These are phyloP conservation scores for Vanderwaltozyma tropicalis DNA, from an alignment of 805 yeast genomes.

Conservation along the genomic window DNA sequence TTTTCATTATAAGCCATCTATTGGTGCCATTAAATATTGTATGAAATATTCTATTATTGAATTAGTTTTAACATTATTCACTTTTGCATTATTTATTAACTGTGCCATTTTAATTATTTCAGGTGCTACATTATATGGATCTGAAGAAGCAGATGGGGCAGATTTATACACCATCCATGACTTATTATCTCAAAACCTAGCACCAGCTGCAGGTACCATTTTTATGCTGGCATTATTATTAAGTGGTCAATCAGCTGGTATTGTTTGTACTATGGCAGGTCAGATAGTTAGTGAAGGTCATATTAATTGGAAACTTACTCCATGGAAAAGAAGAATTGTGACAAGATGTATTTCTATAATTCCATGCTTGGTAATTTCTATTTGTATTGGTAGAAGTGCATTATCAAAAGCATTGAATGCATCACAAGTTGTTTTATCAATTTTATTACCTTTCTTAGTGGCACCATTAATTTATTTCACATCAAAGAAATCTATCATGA, in stretches of 20 bases:
- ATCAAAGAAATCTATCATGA: constrained; percentile 58
- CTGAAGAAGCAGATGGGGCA: constrained; percentile 65
- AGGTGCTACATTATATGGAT: constrained; percentile 64
- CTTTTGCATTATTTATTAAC: constrained; percentile 80
- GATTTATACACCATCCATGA: constrained; percentile 71
- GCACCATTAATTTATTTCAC: constrained; percentile 84
- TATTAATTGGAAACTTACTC: constrained; percentile 66
- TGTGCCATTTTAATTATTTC: constrained; percentile 74
- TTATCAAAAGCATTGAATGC: constrained; percentile 63
- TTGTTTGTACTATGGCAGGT: constrained; percentile 88
- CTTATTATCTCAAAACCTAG: constrained; percentile 47
- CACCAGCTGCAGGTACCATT: constrained; percentile 70
- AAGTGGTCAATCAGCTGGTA: constrained; percentile 86
- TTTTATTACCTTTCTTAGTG: constrained; percentile 71
- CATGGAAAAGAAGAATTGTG: constrained; percentile 69
- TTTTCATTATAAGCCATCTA: constrained; percentile 55
- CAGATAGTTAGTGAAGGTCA: constrained; percentile 91
- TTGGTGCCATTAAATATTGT: constrained; percentile 62
- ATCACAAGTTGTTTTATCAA: constrained; percentile 77
- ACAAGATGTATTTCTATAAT: constrained; percentile 72
- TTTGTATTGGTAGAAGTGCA: constrained; percentile 65
- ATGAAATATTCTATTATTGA: constrained; percentile 65
- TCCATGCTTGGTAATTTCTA: constrained; percentile 68
- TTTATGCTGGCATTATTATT: constrained; percentile 77
- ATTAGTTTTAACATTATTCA: constrained; percentile 55